Base-by-base conservation (phyloP, 2,329 filamentous ascomycete species). In the Fusarium sp. region DNA sequence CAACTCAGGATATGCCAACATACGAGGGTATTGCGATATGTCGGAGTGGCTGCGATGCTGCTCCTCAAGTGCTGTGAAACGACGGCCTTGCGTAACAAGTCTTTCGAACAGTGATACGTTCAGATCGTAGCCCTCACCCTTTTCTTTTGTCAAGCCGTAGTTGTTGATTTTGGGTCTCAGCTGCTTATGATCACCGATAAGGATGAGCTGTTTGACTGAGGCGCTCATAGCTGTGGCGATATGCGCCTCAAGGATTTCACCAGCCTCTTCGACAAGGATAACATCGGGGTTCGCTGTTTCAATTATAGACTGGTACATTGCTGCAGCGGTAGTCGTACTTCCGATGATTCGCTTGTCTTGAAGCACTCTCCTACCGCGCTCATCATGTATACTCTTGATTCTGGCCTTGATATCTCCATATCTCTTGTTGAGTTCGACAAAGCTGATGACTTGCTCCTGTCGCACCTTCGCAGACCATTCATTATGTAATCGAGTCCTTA, bases 171-270 rank as follows among this genome's bases (percentile, higher is more conserved):
- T 92, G 0, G 91, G 91, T 0, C 90, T 86, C 1, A 93, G 83
- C 66, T 93, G 91, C 58, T 90, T 86, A 74, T 93, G 91, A 56
- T 93, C 91, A 1, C 91, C 91, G 13, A 93, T 93, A 4, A 92
- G 77, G 1, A 93, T 84, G 2, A 93, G 75, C 41, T 93, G 89
- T 62, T 91, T 85, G 0, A 86, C 86, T 0, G 83, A 77, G 0
- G 84, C 76, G 0, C 82, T 81, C 58, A 93, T 71, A 0, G 91
- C 86, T 0, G 90, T 86, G 1, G 93, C 77, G 21, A 79, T 41
- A 68, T 93, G 91, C 3, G 84, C 83, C 75, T 93, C 91, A 0
- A 93, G 80, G 6, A 93, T 91, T 67, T 93, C 91, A 3, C 90
- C 91, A 1, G 90, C 91, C 76, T 93, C 91, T 75, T 93, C 91